phyloP scores from a whole-genome alignment of 495 filamentous ascomycete genomes.

The Aspergillus olivimuriae region DNA sequence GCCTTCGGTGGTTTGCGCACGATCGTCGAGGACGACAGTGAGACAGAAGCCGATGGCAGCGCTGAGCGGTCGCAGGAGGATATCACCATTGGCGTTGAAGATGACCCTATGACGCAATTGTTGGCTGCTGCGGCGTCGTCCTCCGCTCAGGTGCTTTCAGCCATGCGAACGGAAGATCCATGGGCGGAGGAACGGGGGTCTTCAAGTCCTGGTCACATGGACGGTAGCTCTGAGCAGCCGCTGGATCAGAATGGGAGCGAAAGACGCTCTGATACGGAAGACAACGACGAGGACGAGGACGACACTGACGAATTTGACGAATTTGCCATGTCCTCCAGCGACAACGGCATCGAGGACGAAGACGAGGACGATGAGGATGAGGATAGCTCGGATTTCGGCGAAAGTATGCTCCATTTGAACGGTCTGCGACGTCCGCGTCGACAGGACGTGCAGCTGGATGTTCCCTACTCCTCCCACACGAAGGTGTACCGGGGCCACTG shows the following conservation, averaged over 20 bases:
- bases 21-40: constrained; percentile 24
- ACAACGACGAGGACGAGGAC: constrained; percentile 14
- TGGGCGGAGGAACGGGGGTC: too few species aligned
- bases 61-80: constrained; percentile 39
- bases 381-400: constrained; percentile 5
- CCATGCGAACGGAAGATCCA: too few species aligned
- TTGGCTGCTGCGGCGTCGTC: constrained; percentile 2
- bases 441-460: constrained; percentile 45
- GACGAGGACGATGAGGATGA: constrained; percentile 9
- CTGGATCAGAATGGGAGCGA: too few species aligned
- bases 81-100: constrained; percentile 34
- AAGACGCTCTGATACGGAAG: not conserved
- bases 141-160: too few species aligned
- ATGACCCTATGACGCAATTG: constrained; percentile 30
- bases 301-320: too few species aligned
- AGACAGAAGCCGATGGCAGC: constrained; percentile 32
- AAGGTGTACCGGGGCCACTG: constrained; percentile 60
- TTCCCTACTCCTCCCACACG: constrained; percentile 53
- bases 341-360: constrained; percentile 7
- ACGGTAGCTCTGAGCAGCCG: too few species aligned
- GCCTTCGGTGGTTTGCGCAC: constrained; percentile 56
- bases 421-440: constrained; percentile 26
- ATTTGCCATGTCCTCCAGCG: constrained; percentile 12
- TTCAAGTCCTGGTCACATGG: too few species aligned
- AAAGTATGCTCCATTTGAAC: constrained; percentile 17